Conservation (phyloP, 768 basidiomycete species). For the Clavaria fumosa region DNA sequence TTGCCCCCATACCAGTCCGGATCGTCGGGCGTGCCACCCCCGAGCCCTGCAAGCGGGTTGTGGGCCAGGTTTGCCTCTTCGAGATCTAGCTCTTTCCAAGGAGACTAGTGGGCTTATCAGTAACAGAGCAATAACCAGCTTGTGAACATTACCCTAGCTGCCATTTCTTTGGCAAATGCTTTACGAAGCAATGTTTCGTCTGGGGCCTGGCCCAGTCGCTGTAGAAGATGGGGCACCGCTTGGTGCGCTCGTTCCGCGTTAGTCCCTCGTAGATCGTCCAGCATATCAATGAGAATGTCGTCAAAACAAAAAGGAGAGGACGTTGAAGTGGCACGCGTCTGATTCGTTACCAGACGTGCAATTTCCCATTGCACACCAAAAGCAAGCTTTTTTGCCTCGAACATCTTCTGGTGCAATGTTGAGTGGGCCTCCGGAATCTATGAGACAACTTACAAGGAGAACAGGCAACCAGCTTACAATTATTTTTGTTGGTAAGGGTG, state of each 20-base stretch:
- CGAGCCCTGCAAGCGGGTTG: slow-evolving; percentile 26
- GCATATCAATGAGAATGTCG: slow-evolving; percentile 15
- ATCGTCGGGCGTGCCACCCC: slow-evolving; percentile 21
- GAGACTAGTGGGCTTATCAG: slow-evolving; percentile 25
- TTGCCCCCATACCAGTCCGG: slow-evolving; percentile 47
- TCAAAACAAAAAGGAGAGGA: too few relatives aligned
- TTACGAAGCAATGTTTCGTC: too few relatives aligned
- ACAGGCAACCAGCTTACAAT: too few relatives aligned
- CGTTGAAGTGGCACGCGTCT: too few relatives aligned
- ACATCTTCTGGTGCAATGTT: slow-evolving; percentile 8
- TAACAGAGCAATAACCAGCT: background rate
- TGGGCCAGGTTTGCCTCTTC: slow-evolving; percentile 29
- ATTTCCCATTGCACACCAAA: slow-evolving; percentile 42
- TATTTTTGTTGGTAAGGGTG: too few relatives aligned
- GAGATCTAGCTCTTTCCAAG: slow-evolving; percentile 46
- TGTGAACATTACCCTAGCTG: slow-evolving; percentile 17
- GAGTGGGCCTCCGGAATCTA: slow-evolving; percentile 4
- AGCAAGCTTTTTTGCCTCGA: slow-evolving; percentile 20
- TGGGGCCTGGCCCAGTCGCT: too few relatives aligned
- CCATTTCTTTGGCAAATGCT: slow-evolving; percentile 24
- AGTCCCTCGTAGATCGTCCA: slow-evolving; percentile 17
- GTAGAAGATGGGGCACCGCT: too few relatives aligned
- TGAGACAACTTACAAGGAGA: background rate
- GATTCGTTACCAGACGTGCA: slow-evolving; percentile 27
- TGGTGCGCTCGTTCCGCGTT: slow-evolving; percentile 21